These are phyloP conservation scores for Ensete ventricosum DNA, from an alignment of 176 grass and related monocot species.

Conservation along the genomic window DNA sequence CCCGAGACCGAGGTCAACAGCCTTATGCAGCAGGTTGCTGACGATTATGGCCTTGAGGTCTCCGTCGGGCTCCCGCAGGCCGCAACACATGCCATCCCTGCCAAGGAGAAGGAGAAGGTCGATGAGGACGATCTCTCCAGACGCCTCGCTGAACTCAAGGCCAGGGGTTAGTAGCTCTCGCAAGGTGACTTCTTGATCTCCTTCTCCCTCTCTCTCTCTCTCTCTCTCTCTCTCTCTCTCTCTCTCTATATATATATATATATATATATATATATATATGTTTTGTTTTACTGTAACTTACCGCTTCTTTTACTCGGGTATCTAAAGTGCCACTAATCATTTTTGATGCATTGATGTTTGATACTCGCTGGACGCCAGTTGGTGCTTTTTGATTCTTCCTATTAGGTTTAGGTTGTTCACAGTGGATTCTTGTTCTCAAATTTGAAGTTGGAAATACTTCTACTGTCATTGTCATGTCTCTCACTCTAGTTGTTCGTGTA, in stretches of 20 bases:
- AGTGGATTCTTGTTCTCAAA: too few relatives aligned
- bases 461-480: too few relatives aligned
- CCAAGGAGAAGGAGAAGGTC: constrained; percentile 10
- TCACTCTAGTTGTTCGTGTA: too few relatives aligned
- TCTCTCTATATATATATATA: background rate
- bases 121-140: constrained; percentile 23
- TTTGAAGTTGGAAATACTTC: too few relatives aligned
- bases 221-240: background rate
- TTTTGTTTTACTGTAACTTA: too few relatives aligned
- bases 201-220: background rate
- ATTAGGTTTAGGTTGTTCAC: too few relatives aligned
- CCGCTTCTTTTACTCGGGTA: too few relatives aligned
- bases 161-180: background rate
- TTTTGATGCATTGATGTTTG: too few relatives aligned
- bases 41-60: constrained; percentile 94
- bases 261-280: too few relatives aligned
- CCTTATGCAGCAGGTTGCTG: constrained; percentile 95
- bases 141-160: constrained; percentile 8
- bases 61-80: constrained; percentile 74
- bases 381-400: too few relatives aligned
- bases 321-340: too few relatives aligned
- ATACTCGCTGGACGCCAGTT: too few relatives aligned
- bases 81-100: constrained; percentile 53
- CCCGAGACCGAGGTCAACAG: constrained; percentile 94
- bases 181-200: background rate